Conservation (phyloP, 257 asterid genomes). For the Gentiana macrophylla region DNA sequence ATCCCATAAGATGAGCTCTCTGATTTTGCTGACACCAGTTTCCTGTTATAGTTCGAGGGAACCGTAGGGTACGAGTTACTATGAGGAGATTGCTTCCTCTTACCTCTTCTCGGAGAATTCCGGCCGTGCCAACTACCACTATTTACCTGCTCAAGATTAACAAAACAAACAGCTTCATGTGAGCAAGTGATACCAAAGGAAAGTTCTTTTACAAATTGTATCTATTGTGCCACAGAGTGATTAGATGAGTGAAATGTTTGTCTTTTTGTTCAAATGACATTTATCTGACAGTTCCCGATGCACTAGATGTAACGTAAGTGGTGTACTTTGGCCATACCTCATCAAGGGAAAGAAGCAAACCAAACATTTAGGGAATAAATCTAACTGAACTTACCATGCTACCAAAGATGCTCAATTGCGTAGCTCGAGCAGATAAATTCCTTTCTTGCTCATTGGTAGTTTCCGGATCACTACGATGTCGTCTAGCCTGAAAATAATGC, state of each 20-base stretch:
- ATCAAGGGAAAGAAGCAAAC: neutral
- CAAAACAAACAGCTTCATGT: conserved; percentile 11
- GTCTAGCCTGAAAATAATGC: conserved; percentile 21
- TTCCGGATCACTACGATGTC: conserved; percentile 19
- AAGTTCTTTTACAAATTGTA: neutral
- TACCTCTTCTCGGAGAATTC: conserved; percentile 23
- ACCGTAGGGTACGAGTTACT: conserved; percentile 54
- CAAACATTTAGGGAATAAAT: neutral
- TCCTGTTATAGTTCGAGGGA: conserved; percentile 20
- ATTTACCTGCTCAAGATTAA: conserved; percentile 31
- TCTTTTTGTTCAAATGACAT: too few species aligned
- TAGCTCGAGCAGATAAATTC: conserved; percentile 60
- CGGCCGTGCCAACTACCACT: conserved; percentile 16
- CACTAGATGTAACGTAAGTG: too few species aligned
- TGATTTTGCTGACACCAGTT: conserved; percentile 48
- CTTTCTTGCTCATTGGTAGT: conserved; percentile 22
- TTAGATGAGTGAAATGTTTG: too few species aligned
- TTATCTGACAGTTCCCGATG: too few species aligned
- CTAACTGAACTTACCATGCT: conserved; percentile 48
- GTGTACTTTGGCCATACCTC: too few species aligned
- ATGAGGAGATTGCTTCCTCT: conserved; percentile 27
- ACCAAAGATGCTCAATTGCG: conserved; percentile 74
- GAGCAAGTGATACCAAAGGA: conserved; percentile 4
- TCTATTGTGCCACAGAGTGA: too few species aligned
- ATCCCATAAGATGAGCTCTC: conserved; percentile 57